A percentile compares a stretch with the other conserved stretches of the same genome.
These are phyloP conservation scores for Leptographium wingfieldii DNA, from an alignment of 2,329 filamentous ascomycete species.

Conservation along the genomic window DNA sequence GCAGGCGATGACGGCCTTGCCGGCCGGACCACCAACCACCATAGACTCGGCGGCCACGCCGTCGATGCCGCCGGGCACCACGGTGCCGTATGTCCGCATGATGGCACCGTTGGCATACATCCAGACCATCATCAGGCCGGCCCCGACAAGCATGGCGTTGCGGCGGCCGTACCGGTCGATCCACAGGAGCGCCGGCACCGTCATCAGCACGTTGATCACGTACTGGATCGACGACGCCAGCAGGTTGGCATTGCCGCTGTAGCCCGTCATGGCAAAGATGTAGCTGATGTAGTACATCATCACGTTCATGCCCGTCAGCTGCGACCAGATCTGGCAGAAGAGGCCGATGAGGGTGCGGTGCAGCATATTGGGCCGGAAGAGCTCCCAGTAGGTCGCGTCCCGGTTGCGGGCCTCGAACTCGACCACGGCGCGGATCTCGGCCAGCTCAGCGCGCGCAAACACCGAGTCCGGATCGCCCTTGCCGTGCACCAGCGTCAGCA, in stretches of 20 bases:
- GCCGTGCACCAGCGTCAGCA: conserved; percentile 46
- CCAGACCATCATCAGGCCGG: conserved; percentile 47
- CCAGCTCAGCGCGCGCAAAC: conserved; percentile 54
- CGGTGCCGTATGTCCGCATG: conserved; percentile 28
- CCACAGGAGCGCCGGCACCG: conserved; percentile 60
- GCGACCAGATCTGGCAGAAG: conserved; percentile 64
- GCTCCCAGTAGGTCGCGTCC: conserved; percentile 57
- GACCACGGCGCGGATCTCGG: conserved; percentile 61
- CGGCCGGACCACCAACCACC: conserved; percentile 32
- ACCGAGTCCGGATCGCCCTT: conserved; percentile 51
- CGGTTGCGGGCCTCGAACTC: conserved; percentile 60
- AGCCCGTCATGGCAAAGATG: conserved; percentile 59
- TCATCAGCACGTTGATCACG: conserved; percentile 71
- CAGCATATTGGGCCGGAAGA: conserved; percentile 62
- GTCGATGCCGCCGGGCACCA: conserved; percentile 20
- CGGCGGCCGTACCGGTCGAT: conserved; percentile 68
- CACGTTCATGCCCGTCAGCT: conserved; percentile 66
- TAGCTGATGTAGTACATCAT: conserved; percentile 63
- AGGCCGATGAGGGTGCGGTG: conserved; percentile 60
- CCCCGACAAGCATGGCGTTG: conserved; percentile 50
- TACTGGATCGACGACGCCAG: conserved; percentile 59
- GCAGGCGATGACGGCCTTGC: conserved; percentile 49
- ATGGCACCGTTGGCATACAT: conserved; percentile 33
- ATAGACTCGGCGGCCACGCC: conserved; percentile 31
- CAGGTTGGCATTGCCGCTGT: conserved; percentile 42